Conservation (phyloP, 306 rosid species). For the Prunus mongolica region DNA sequence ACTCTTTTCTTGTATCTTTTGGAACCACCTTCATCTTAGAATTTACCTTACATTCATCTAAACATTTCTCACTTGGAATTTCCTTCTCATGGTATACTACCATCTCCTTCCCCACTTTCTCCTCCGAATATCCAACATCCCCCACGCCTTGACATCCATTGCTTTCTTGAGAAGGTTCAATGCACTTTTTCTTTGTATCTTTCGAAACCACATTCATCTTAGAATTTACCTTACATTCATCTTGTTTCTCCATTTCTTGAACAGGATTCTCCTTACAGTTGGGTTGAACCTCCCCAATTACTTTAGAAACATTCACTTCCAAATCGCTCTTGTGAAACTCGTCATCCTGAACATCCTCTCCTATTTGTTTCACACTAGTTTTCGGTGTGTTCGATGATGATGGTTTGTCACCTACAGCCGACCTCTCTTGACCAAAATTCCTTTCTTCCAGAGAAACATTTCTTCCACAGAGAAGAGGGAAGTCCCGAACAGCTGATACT, state of each 20-base stretch:
- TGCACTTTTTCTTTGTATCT: constrained; percentile 16
- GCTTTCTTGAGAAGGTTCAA: constrained; percentile 24
- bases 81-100: constrained; percentile 30
- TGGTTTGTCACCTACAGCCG: constrained; percentile 23
- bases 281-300: constrained; percentile 8
- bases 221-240: constrained; percentile 19
- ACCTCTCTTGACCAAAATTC: constrained; percentile 21
- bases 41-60: constrained; percentile 13
- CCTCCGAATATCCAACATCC: constrained; percentile 23
- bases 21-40: constrained; percentile 15
- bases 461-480: constrained; percentile 71
- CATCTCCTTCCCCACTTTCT: constrained; percentile 37
- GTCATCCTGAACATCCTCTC: constrained; percentile 32
- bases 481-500: constrained; percentile 67
- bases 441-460: constrained; percentile 32
- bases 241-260: constrained; percentile 20
- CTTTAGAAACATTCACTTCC: constrained; percentile 15
- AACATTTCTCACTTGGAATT: constrained; percentile 3
- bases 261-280: constrained; percentile 18
- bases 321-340: constrained; percentile 20
- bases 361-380: constrained; percentile 24
- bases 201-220: constrained; percentile 12
- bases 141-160: background rate
- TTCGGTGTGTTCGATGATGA: constrained; percentile 17
- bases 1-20: constrained; percentile 20